A percentile compares a stretch with the other conserved stretches of the same genome.
Evolutionary conservation across 495 filamentous ascomycete genomes (phyloP).

Genomic region (Rostrohypoxylon terebratum): DNA sequence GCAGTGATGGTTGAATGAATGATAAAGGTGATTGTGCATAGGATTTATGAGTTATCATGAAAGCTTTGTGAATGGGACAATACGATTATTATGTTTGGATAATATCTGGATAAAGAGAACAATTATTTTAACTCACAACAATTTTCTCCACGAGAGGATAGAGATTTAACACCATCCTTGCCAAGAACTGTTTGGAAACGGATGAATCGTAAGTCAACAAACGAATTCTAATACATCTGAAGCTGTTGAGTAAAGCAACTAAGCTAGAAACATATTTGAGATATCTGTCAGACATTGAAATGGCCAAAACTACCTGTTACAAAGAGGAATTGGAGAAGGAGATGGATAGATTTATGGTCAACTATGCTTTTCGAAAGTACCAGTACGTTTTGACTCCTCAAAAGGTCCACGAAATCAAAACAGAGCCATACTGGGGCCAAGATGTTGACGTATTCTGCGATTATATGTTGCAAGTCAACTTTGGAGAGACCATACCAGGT

Average conservation of each 20-base stretch:
- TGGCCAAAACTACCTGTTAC: not conserved
- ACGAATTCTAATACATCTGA: not conserved
- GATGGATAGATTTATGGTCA: not conserved
- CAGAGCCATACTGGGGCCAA: not conserved
- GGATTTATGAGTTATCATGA: not conserved
- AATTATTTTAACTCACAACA: not conserved
- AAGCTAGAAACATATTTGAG: not conserved
- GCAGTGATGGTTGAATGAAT: not conserved
- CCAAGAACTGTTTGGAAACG: not conserved
- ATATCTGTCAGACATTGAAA: not conserved
- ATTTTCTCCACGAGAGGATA: not conserved
- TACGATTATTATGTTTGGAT: not conserved
- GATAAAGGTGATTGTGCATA: not conserved
- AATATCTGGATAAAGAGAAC: not conserved
- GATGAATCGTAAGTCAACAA: not conserved
- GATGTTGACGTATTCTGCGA: not conserved
- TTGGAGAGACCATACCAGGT: not conserved
- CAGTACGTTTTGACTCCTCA: slow-evolving; percentile 14
- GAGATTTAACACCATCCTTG: not conserved
- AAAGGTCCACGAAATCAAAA: not conserved
- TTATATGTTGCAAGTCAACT: slow-evolving; percentile 1
- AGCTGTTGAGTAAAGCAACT: not conserved
- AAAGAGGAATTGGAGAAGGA: not conserved
- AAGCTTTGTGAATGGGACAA: not conserved
- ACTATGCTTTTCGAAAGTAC: slow-evolving; percentile 15